Evolutionary conservation across 202 grass and related monocot genomes (phyloP), one percentile per base, ranked within the genome.

Genomic region (Zizania palustris): DNA sequence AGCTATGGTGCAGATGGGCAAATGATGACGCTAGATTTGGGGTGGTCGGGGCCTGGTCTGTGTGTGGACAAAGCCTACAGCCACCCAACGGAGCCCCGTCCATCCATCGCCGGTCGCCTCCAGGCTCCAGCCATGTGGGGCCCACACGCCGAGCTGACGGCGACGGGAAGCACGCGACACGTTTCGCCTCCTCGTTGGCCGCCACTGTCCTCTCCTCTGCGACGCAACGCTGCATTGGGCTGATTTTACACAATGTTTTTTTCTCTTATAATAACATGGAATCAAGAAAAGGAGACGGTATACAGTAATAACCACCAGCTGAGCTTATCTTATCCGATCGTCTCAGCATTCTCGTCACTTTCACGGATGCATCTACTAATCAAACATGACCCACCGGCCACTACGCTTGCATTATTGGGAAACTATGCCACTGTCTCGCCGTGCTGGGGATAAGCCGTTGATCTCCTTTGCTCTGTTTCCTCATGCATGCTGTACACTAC

Each of bases 311-410:
- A 41, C 35, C 11, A 40, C 36, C 53, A 11, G 40, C 56, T 2
- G 75, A 80, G 71, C 81, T 84, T 88, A 88, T 83, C 85, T 79
- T 83, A 80, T 71, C 76, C 76, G 3, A 11, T 41, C 20, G 15
- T 67, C 48, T 21, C 45, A 55, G 61, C 65, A 51, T 65, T 58
- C n/a, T 59, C 14, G 71, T 65, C 86, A 44, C 71, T 33, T 15
- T 70, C 80, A 69, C 5, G 21, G n/a, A 19, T 19, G 69, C 33
- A 43, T 60, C 53, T 45, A 11, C 50, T 33, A 18, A 77, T 9
- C 33, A 64, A 46, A 38, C 40, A 69, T 11, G 78, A 18, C 56
- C 70, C 78, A 72, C 41, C 16, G 78, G 41, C 66, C 79, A 77
- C 66, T 60, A 59, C n/a, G 5, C 28, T 63, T 7, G 43, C 78